phyloP scores from a whole-genome alignment of 2,329 filamentous ascomycete genomes.

The Gnomoniopsis smithogilvyi region DNA sequence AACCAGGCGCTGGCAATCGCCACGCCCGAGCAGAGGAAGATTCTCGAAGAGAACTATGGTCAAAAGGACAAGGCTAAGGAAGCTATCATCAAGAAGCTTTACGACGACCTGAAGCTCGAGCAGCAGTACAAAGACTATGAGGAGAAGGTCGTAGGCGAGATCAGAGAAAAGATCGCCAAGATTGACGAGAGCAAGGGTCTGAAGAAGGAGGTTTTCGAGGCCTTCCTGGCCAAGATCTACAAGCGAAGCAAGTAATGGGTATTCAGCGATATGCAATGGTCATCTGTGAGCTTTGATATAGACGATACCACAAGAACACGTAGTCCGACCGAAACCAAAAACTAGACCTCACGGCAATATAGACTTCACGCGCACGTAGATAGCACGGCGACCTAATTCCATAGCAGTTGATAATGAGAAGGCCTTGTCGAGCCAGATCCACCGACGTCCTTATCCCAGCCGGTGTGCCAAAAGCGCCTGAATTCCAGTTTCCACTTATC shows the following conservation, averaged over 20 bases:
- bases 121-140: constrained; percentile 85
- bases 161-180: constrained; percentile 69
- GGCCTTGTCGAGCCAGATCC: constrained; percentile 7
- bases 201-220: constrained; percentile 86
- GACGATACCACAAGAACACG: constrained; percentile 12
- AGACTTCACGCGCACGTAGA: background rate
- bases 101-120: constrained; percentile 80
- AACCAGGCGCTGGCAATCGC: constrained; percentile 85
- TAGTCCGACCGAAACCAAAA: background rate
- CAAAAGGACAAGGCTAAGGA: constrained; percentile 83
- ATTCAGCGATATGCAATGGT: background rate
- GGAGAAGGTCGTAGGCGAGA: constrained; percentile 77
- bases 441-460: background rate
- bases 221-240: constrained; percentile 95
- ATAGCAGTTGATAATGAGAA: constrained; percentile 3
- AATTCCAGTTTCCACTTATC: constrained; percentile 2
- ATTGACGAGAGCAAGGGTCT: constrained; percentile 85
- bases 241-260: constrained; percentile 82
- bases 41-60: constrained; percentile 92
- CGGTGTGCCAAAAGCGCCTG: background rate
- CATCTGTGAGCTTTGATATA: background rate
- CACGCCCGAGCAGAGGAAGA: constrained; percentile 78
- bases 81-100: constrained; percentile 83
- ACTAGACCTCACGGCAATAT: background rate
- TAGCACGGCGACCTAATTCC: background rate